Conservation (phyloP, 139 green algal species). For the Closterium sp. region DNA sequence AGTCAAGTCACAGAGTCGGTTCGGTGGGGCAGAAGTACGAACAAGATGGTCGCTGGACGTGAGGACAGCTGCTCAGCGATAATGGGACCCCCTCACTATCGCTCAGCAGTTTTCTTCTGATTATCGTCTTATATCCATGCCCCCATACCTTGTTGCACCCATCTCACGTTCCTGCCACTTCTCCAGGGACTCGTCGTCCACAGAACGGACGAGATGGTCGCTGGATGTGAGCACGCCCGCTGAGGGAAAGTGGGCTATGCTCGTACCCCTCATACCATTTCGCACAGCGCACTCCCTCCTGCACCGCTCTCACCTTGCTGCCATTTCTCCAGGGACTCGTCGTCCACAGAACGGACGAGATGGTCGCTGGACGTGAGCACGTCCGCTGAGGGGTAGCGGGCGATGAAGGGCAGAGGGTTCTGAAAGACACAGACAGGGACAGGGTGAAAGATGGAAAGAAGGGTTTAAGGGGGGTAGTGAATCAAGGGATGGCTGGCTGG, state of each 20-base stretch:
- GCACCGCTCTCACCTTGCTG: background rate
- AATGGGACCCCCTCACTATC: too few species aligned
- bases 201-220: background rate
- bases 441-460: too few species aligned
- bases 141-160: too few species aligned
- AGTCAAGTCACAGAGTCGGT: too few species aligned
- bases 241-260: background rate
- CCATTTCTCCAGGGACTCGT: constrained; percentile 1
- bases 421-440: background rate
- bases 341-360: background rate
- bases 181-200: background rate
- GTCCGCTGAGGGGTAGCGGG: background rate
- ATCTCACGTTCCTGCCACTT: background rate
- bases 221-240: background rate
- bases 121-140: too few species aligned
- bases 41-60: background rate
- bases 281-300: too few species aligned
- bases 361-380: constrained; percentile 4
- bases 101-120: too few species aligned
- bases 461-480: too few species aligned
- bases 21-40: background rate
- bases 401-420: background rate
- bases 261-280: too few species aligned
- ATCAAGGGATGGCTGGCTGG: too few species aligned
- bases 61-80: too few species aligned